Evolutionary conservation across 2,329 filamentous ascomycete genomes (phyloP).

Genomic region (Didymella glomerata): DNA sequence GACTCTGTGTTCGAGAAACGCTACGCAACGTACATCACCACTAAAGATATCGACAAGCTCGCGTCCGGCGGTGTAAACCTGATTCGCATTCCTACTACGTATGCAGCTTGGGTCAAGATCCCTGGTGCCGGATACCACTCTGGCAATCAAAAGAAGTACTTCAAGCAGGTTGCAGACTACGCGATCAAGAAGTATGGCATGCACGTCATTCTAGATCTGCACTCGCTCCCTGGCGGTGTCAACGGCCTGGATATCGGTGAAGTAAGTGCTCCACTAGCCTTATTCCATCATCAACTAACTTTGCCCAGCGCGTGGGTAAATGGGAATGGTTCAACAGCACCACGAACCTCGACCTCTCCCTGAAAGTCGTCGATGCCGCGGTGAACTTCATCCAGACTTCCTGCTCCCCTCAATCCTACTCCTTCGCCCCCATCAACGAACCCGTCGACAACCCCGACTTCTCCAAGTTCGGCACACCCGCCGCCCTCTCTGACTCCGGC

Average conservation of each 20-base stretch:
- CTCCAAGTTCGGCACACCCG: constrained; percentile 43
- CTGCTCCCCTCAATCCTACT: constrained; percentile 42
- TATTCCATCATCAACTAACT: neutral
- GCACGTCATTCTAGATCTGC: constrained; percentile 50
- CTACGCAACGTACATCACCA: constrained; percentile 45
- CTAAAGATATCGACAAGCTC: constrained; percentile 45
- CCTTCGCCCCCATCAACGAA: constrained; percentile 52
- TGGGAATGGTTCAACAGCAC: constrained; percentile 50
- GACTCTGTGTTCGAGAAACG: constrained; percentile 40
- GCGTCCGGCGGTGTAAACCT: constrained; percentile 44
- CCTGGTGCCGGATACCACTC: constrained; percentile 46
- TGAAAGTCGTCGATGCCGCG: constrained; percentile 43
- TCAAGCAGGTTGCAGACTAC: constrained; percentile 47
- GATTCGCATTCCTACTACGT: constrained; percentile 50
- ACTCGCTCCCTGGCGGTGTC: constrained; percentile 45
- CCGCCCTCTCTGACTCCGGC: constrained; percentile 40
- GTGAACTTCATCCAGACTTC: constrained; percentile 46
- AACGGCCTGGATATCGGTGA: constrained; percentile 36
- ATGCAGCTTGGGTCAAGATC: constrained; percentile 50
- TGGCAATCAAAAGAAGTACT: constrained; percentile 43
- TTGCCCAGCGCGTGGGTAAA: constrained; percentile 30
- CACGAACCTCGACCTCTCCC: constrained; percentile 47
- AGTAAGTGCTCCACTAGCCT: neutral
- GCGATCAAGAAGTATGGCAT: constrained; percentile 49
- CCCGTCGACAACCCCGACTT: constrained; percentile 45